Evolutionary conservation across 2,329 filamentous ascomycete species (phyloP), one percentile per base, ranked within the genome.

Genomic region (Phaeosphaeriaceae sp.): DNA sequence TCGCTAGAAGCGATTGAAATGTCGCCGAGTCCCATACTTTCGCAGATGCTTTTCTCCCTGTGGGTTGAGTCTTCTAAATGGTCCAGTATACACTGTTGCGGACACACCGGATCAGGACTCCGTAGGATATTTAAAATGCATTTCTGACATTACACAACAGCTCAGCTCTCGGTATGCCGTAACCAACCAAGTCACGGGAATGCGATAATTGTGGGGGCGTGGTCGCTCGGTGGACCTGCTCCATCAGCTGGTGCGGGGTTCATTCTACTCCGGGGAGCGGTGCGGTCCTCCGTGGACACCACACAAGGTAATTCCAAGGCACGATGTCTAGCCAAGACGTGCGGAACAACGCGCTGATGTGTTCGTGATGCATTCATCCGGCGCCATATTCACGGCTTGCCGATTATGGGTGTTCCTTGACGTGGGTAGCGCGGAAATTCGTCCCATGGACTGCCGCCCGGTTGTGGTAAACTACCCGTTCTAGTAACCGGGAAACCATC

Each of bases 1-100:
- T 82, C 73, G 58, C 76, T 76, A 1, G 82, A 82, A n/a, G 70
- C 66, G 24, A 70, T 67, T 11, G 63, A 59, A 10, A 53, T 57
- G 45, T 69, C 66, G 40, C 67, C 64, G 51, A 65, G 56, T 44
- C 69, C 69, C 69, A 71, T 71, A 9, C 4, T 27, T 27, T 27
- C 25, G 25, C 4, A 27, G 25, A 27, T 27, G 25, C 25, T 4
- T 4, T 27, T 27, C 25, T 4, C 9, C n/a, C 9, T 27, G 25
- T 9, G 5, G 25, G 25, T 5, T 27, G 25, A 27, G 9, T 4
- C 9, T 27, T 9, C 9, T 27, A 27, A 9, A 4, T 4, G 25
- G 25, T 27, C 25, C 9, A 5, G 25, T 27, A 27, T 9, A 4
- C 9, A 5, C 25, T 4, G 4, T 27, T 27, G 25, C 25, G 25